Base-by-base conservation (phyloP, 352 stramenopile species). In the Pythium insidiosum region DNA sequence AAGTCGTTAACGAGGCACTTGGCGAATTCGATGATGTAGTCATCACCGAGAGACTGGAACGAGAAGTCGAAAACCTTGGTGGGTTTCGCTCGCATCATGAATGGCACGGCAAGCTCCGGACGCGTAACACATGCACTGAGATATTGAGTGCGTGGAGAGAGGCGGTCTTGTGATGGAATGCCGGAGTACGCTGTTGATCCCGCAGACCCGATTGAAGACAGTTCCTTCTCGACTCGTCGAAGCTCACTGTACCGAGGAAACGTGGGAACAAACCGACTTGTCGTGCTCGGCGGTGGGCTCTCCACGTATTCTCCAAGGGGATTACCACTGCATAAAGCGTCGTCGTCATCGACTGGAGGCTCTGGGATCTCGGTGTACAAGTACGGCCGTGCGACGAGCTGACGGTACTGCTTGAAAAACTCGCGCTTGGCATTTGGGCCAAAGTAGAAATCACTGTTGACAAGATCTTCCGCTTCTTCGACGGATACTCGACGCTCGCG, bases 61-160 rank as follows among this genome's bases (percentile, higher is more conserved):
- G 79, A 88, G 41, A 91, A 91, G 34, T 91, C 76, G 46, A 85
- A 86, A 1, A 84, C 61, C 15, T 81, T 87, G 18, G 70, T 85
- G 47, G 66, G 64, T 16, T 58, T 57, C 26, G 68, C 63, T 15
- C 78, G 70, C 31, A 90, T 53, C 21, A 90, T 50, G 47, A 87
- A 77, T 0, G 78, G 75, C 15, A 84, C 63, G 0, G 74, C 74
- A 10, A 88, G 50, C 6, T 81, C 50, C 1, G 66, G 63, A 20
- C 69, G 72, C 0, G 66, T 58, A 6, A 82, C 57, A 29, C 61
- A 77, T 3, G 62, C 61, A 2, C 72, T 74, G 30, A 90, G 43
- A 28, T 82, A 84, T 19, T 80, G 63, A 1, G 74, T 81, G 29
- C 77, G 63, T 10, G 77, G 77, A 2, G 74, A 88, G 18, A 90